Conservation (phyloP, 495 filamentous ascomycete species). For the Aspergillus kassunensis region DNA sequence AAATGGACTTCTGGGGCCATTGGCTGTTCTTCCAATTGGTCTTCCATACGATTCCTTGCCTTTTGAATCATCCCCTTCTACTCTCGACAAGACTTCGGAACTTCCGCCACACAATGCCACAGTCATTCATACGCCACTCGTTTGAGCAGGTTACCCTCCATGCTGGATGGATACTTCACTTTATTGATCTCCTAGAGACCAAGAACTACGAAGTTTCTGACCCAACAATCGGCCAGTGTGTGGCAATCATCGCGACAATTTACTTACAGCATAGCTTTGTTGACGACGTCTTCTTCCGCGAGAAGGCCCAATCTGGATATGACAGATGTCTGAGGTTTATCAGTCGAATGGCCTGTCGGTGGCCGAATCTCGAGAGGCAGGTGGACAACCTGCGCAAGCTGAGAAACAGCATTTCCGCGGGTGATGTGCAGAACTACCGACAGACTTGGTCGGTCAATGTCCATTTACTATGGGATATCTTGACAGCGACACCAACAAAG, state of each 20-base stretch:
- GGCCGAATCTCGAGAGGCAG: slow-evolving; percentile 6
- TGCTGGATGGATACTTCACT: slow-evolving; percentile 8
- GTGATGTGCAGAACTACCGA: slow-evolving; percentile 5
- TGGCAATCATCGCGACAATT: slow-evolving; percentile 5
- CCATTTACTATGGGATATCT: slow-evolving; percentile 7
- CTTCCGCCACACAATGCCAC: slow-evolving; percentile 10
- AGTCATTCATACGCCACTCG: slow-evolving; percentile 8
- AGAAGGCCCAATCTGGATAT: slow-evolving; percentile 8
- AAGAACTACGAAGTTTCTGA: slow-evolving; percentile 8
- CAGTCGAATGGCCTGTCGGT: neutral
- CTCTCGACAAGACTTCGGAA: slow-evolving; percentile 6
- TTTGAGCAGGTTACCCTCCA: slow-evolving; percentile 9
- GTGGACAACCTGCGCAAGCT: slow-evolving; percentile 6
- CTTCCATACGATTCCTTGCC: slow-evolving; percentile 7
- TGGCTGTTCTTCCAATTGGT: slow-evolving; percentile 10
- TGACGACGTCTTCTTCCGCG: slow-evolving; percentile 9
- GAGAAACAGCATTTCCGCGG: slow-evolving; percentile 6
- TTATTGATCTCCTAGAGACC: neutral
- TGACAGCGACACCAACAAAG: neutral
- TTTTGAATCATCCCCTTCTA: slow-evolving; percentile 7
- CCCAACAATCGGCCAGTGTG: slow-evolving; percentile 4
- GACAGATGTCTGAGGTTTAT: slow-evolving; percentile 5
- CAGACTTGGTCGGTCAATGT: slow-evolving; percentile 10
- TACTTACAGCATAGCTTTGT: slow-evolving; percentile 11
- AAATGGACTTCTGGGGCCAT: slow-evolving; percentile 6